Conservation (phyloP, 768 basidiomycete genomes). For the Amanita brunnescens region DNA sequence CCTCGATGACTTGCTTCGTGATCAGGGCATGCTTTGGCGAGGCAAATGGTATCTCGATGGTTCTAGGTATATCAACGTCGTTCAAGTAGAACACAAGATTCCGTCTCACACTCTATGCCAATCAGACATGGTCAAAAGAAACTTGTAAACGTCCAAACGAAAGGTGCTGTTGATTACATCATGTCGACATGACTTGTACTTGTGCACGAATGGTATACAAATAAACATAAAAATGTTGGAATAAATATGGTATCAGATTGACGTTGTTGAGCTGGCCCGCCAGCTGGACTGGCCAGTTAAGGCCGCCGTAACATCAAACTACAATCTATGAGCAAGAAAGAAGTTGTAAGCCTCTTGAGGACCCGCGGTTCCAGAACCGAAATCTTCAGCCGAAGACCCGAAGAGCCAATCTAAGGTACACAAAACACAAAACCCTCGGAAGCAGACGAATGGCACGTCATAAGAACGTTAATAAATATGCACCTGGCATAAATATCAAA, state of each 20-base stretch:
- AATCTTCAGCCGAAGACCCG: not conserved
- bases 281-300: constrained; percentile 3
- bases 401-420: not conserved
- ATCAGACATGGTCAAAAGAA: constrained; percentile 2
- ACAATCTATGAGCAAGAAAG: constrained; percentile 3
- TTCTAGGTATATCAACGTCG: constrained; percentile 23
- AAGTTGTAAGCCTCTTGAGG: not conserved
- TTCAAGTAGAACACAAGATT: not conserved
- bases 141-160: not conserved
- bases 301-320: not conserved
- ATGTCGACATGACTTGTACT: not conserved
- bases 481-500: constrained; percentile 5
- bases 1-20: constrained; percentile 77
- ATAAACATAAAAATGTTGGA: not conserved
- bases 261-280: not conserved
- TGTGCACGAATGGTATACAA: not conserved
- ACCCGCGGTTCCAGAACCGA: constrained; percentile 1
- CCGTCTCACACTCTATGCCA: constrained; percentile 9
- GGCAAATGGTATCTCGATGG: constrained; percentile 71
- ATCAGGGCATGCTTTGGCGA: constrained; percentile 68
- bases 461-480: not conserved
- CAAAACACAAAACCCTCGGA: not conserved
- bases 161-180: constrained; percentile 3
- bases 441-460: not conserved
- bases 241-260: not conserved